Evolutionary conservation across 306 rosid species (phyloP), one percentile per base, ranked within the genome.

Genomic region (Trifolium fragiferum): DNA sequence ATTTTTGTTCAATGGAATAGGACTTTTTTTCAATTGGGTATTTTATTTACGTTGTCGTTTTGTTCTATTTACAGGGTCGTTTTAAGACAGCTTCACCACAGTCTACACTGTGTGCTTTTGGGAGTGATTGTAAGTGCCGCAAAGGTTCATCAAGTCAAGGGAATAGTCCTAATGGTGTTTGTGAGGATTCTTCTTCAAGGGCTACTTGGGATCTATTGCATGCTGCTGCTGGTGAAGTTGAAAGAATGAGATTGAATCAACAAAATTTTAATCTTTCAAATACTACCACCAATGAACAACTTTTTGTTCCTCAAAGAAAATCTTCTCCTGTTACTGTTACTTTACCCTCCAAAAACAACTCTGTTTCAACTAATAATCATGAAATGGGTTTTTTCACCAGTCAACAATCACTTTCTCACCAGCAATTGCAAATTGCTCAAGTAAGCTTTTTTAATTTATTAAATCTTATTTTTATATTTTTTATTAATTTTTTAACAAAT

Each of bases 181-280:
- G 83, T 5, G 75, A 70, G 23, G 15, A 40, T 10, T 18, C 82
- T 0, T 85, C 96, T 2, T 68, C 88, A 8, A 85, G 80, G 70
- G 64, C 87, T 1, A 89, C 97, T 1, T 87, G 89, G 91, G 95
- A 94, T 84, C 88, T 94, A 40, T 83, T 94, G 41, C 85, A 81
- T 72, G 94, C 97, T 8, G 94, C 98, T n/a, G 96, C 92, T 15
- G 97, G 88, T 44, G 91, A 91, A 76, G 89, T 93, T 0, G 98
- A 90, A 18, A 88, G 85, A 83, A 87, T 91, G 94, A 71, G 85
- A 13, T 23, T 84, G 57, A 76, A 5, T 5, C 87, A 90, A 66
- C 81, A 82, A 57, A 46, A 8, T 20, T 37, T 55, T 2, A 59
- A 75, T 72, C 68, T 71, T 19, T 2, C 15, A 13, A 32, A 33